phyloP scores from a whole-genome alignment of 1,139 yeast species.

The Hemisphaericaspora xylofermentans region DNA sequence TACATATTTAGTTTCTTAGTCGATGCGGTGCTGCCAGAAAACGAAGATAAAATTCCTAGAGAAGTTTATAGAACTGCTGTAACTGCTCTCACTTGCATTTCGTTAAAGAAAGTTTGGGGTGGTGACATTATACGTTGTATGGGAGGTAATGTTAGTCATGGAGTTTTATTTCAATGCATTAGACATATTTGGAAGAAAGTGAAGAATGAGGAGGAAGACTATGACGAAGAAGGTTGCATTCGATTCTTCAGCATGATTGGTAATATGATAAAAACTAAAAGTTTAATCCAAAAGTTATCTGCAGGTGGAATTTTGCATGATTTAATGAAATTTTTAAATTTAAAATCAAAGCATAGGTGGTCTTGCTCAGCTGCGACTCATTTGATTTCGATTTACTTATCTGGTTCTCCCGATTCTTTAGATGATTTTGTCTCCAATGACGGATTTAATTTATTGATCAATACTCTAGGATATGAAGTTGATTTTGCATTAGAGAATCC shows the following conservation, averaged over 20 bases:
- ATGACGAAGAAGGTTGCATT: conserved; percentile 48
- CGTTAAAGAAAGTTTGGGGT: conserved; percentile 70
- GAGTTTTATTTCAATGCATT: conserved; percentile 70
- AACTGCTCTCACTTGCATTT: conserved; percentile 68
- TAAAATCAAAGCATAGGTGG: conserved; percentile 52
- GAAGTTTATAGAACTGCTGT: conserved; percentile 61
- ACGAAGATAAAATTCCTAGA: conserved; percentile 49
- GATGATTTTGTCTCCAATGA: conserved; percentile 61
- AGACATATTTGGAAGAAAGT: conserved; percentile 58
- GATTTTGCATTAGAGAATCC: conserved; percentile 60
- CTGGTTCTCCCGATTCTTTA: conserved; percentile 45
- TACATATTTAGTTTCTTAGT: conserved; percentile 69
- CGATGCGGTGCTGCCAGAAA: conserved; percentile 60
- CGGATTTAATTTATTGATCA: conserved; percentile 66
- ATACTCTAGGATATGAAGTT: conserved; percentile 66
- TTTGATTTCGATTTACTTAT: conserved; percentile 55
- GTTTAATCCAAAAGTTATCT: conserved; percentile 44
- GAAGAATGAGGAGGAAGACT: conserved; percentile 31
- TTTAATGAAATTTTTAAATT: conserved; percentile 59
- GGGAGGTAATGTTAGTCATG: conserved; percentile 91
- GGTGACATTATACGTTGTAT: conserved; percentile 76
- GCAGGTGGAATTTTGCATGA: conserved; percentile 74
- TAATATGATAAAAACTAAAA: conserved; percentile 54
- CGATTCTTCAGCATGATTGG: conserved; percentile 59
- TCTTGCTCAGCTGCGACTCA: conserved; percentile 68